phyloP scores from a whole-genome alignment of 306 rosid species.

The Cicer pinnatifidum region DNA sequence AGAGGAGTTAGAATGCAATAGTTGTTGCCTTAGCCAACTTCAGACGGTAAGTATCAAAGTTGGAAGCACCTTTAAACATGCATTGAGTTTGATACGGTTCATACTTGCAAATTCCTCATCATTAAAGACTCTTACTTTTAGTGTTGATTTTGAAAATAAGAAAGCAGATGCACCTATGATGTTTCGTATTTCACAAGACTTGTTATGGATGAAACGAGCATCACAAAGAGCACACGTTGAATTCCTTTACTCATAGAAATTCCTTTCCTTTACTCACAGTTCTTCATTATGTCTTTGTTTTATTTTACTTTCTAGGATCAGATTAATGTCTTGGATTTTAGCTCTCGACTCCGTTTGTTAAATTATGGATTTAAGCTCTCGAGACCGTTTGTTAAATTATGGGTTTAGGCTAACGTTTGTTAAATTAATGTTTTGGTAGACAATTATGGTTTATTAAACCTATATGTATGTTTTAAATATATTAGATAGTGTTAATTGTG shows the following conservation, averaged over 20 bases:
- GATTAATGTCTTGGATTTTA: too few species aligned
- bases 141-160: neutral
- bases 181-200: neutral
- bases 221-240: slow-evolving; percentile 26
- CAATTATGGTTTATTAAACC: too few species aligned
- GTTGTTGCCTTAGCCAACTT: slow-evolving; percentile 1
- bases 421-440: too few species aligned
- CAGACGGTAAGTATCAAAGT: slow-evolving; percentile 4
- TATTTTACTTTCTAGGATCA: too few species aligned
- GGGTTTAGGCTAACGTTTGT: too few species aligned
- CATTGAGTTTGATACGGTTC: slow-evolving; percentile 2
- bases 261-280: too few species aligned
- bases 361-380: too few species aligned
- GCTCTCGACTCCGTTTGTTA: too few species aligned
- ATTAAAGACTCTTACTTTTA: slow-evolving; percentile 21
- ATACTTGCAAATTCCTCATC: slow-evolving; percentile 31
- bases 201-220: slow-evolving; percentile 21
- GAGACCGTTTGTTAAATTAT: too few species aligned
- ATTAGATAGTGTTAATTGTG: too few species aligned
- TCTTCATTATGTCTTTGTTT: too few species aligned
- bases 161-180: neutral
- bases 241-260: neutral
- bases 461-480: too few species aligned
- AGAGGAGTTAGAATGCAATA: neutral
- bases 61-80: neutral